phyloP scores from a whole-genome alignment of 2,329 filamentous ascomycete species.

The Talaromyces sp. region DNA sequence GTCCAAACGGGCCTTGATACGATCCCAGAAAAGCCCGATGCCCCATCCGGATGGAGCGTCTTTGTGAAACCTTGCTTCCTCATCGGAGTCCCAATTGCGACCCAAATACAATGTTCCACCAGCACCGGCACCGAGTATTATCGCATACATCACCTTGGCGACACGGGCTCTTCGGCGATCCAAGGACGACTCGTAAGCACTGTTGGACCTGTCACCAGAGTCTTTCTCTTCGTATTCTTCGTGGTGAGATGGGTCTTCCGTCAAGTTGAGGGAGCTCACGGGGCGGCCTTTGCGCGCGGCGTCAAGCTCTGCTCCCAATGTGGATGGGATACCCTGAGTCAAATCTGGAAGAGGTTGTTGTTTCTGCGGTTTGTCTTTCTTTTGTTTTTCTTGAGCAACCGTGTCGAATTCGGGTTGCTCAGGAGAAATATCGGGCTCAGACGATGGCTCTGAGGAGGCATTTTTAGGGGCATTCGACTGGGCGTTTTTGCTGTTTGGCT shows the following conservation, averaged over 20 bases:
- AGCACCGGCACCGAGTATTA: slow-evolving; percentile 54
- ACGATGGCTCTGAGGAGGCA: background rate
- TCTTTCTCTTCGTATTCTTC: slow-evolving; percentile 49
- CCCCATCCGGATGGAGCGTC: slow-evolving; percentile 79
- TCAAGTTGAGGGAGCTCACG: slow-evolving; percentile 45
- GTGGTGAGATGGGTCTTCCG: slow-evolving; percentile 45
- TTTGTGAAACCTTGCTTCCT: slow-evolving; percentile 65
- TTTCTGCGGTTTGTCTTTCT: slow-evolving; percentile 45
- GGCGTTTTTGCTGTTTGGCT: slow-evolving; percentile 12
- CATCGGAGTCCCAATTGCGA: slow-evolving; percentile 75
- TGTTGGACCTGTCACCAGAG: slow-evolving; percentile 63
- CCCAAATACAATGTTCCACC: slow-evolving; percentile 70
- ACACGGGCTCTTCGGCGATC: slow-evolving; percentile 75
- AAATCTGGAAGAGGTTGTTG: slow-evolving; percentile 77
- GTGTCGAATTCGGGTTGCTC: slow-evolving; percentile 39
- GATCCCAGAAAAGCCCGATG: slow-evolving; percentile 70
- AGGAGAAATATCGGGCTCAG: slow-evolving; percentile 19
- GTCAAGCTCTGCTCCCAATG: slow-evolving; percentile 71
- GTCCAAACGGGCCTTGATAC: slow-evolving; percentile 68
- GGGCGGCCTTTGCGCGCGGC: slow-evolving; percentile 38
- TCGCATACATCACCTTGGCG: slow-evolving; percentile 68
- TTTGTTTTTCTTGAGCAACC: slow-evolving; percentile 24
- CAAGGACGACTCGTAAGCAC: slow-evolving; percentile 83
- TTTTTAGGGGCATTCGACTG: background rate
- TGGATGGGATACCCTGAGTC: slow-evolving; percentile 91